Base-by-base conservation (phyloP, 2,329 filamentous ascomycete genomes). In the Ascochyta pisi region DNA sequence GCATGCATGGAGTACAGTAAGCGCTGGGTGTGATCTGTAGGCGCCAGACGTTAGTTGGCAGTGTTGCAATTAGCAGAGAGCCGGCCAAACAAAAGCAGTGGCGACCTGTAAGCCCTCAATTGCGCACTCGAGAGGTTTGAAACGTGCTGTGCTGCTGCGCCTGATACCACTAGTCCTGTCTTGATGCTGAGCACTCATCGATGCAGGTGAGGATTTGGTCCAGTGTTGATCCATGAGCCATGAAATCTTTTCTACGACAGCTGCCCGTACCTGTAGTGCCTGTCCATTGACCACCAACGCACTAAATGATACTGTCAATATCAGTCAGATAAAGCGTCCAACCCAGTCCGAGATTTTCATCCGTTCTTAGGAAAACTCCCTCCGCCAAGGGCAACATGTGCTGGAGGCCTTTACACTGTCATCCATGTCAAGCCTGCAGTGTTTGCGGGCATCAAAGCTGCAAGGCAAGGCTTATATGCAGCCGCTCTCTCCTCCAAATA, bases 1-100 rank as follows among this genome's bases (percentile, higher is more conserved):
- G 46, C 40, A 41, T 37, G 23, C 29, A 26, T 38, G 24, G 24
- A 9, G 37, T 46, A 48, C 26, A 27, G 42, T 51, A 56, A 56
- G 47, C 47, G 26, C 8, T 55, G 26, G 24, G 33, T 47, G 38
- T 13, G 16, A 43, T 13, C 22, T 50, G 26, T 19, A 43, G 37
- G n/a, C 16, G 22, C 37, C 29, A 16, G 29, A 47, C 33, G 19
- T 42, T 50, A 37, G 47, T 10, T 47, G 29, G 16, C 7, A 19
- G 29, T 42, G 45, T 29, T 35, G 40, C 33, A 42, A 37, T 39
- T 19, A 24, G 16, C 37, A 8, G 13, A 15, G 37, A 15, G 40
- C 41, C 24, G 46, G n/a, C 23, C 26, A 43, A 31, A 24, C 6
- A 27, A 27, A 53, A n/a, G 24, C 19, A 45, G 33, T 35, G 10